Conservation (phyloP, 2,329 filamentous ascomycete species). For the Fusarium goolgardi region DNA sequence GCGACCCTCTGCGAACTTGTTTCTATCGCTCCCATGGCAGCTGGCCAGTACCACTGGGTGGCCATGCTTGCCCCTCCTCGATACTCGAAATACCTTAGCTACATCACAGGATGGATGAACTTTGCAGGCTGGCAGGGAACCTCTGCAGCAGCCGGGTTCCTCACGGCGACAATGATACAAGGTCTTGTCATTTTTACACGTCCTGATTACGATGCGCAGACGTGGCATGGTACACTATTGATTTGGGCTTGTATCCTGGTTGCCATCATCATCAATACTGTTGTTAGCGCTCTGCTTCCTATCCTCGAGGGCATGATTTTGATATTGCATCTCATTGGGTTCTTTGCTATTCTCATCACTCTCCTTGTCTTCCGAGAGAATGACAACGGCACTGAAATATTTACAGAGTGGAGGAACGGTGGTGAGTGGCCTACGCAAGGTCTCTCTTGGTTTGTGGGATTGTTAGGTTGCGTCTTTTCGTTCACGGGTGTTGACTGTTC, state of each 20-base stretch:
- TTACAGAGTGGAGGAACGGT: conserved; percentile 45
- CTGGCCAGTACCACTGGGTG: conserved; percentile 44
- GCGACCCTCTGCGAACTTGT: conserved; percentile 43
- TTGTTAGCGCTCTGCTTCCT: conserved; percentile 46
- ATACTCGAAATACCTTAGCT: conserved; percentile 49
- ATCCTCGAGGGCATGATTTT: conserved; percentile 57
- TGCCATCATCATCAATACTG: conserved; percentile 55
- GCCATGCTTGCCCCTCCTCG: conserved; percentile 41
- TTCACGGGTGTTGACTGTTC: conserved; percentile 44
- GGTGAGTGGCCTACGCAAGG: conserved; percentile 40
- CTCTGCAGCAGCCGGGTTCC: conserved; percentile 38
- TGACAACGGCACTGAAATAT: conserved; percentile 46
- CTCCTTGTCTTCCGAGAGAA: conserved; percentile 48
- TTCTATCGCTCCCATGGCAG: conserved; percentile 41
- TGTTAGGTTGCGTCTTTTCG: conserved; percentile 42
- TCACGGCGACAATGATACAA: conserved; percentile 47
- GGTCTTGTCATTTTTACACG: conserved; percentile 39
- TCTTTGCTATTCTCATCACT: conserved; percentile 57
- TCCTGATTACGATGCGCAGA: conserved; percentile 34
- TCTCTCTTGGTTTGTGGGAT: conserved; percentile 42
- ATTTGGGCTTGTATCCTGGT: conserved; percentile 56
- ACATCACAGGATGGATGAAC: conserved; percentile 45
- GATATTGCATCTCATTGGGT: conserved; percentile 58
- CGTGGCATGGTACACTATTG: conserved; percentile 48
- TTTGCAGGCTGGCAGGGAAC: conserved; percentile 46